phyloP scores from a whole-genome alignment of 306 rosid genomes.

The Pueraria montana region DNA sequence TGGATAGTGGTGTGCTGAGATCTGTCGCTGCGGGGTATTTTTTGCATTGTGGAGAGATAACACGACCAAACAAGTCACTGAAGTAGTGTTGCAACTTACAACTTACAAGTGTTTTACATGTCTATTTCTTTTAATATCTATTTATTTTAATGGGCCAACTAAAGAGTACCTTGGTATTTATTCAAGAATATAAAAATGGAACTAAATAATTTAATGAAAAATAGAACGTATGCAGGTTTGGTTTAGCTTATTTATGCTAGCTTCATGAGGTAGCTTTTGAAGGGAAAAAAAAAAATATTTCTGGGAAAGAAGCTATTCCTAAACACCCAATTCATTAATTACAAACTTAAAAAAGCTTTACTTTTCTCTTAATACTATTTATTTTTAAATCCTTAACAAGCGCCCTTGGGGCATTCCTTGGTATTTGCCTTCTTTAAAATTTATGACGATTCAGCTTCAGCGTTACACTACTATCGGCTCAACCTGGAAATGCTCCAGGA shows the following conservation, averaged over 20 bases:
- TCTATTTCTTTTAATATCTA: background rate
- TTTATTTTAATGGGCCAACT: background rate
- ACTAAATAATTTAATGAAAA: background rate
- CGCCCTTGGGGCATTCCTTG: background rate
- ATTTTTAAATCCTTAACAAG: background rate
- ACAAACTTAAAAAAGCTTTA: background rate
- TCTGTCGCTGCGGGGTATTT: too few relatives aligned
- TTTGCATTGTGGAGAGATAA: conserved; percentile 11
- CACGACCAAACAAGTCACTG: conserved; percentile 12
- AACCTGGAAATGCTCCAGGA: conserved; percentile 28
- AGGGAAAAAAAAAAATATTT: background rate
- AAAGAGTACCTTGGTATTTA: background rate
- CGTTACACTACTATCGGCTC: conserved; percentile 27
- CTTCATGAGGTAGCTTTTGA: background rate
- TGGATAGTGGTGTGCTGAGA: too few relatives aligned
- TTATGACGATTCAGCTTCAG: conserved; percentile 24
- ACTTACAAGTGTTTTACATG: conserved; percentile 21
- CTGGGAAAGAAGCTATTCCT: background rate
- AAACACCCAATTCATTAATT: background rate
- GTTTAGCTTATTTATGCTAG: background rate
- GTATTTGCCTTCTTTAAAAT: background rate
- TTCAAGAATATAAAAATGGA: background rate
- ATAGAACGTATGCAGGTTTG: background rate
- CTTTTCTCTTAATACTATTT: background rate
- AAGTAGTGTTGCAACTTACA: conserved; percentile 20